Evolutionary conservation across 2,329 filamentous ascomycete genomes (phyloP), one percentile per base, ranked within the genome.

Genomic region (Talaromyces sp.): DNA sequence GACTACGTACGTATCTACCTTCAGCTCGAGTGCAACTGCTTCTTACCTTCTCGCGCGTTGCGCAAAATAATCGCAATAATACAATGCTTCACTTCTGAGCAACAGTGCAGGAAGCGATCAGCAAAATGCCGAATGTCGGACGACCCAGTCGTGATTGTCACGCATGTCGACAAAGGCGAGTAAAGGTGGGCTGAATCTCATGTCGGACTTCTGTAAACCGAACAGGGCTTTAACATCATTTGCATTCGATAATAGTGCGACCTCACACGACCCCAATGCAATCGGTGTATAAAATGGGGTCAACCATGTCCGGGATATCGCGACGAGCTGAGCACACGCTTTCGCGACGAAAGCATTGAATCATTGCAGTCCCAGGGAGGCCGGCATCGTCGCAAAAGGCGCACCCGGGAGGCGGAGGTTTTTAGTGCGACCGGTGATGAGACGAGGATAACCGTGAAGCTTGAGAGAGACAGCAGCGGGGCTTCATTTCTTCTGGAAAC

Each of bases 141-240:
- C 56, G 56, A 38, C 56, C 56, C 12, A 57, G 56, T 17, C 56
- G 56, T 31, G 56, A 51, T 57, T 57, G 43, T 48, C 27, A 57
- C 32, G 12, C 41, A 21, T 57, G 56, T n/a, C 56, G 56, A 21
- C 14, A 35, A 32, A 27, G 56, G 27, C 56, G 56, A n/a, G 50
- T 48, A 1, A 57, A 51, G 56, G 56, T 57, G 35, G 35, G 41
- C n/a, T n/a, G 8, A 26, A 21, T 24, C 11, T 8, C 52, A 14
- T 7, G 6, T 38, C 35, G 17, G 17, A 7, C 5, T 7, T 38
- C 17, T 4, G 21, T 46, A 11, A 24, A 46, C 9, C 21, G 43
- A 24, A 24, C 43, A 46, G 11, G 21, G 19, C 43, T 4, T 9
- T 46, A 24, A 46, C n/a, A 46, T 21, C 5, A n/a, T 12, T 46